Evolutionary conservation across 371 early-diverging fungal genomes (phyloP).

Genomic region (Mortierella sp.): DNA sequence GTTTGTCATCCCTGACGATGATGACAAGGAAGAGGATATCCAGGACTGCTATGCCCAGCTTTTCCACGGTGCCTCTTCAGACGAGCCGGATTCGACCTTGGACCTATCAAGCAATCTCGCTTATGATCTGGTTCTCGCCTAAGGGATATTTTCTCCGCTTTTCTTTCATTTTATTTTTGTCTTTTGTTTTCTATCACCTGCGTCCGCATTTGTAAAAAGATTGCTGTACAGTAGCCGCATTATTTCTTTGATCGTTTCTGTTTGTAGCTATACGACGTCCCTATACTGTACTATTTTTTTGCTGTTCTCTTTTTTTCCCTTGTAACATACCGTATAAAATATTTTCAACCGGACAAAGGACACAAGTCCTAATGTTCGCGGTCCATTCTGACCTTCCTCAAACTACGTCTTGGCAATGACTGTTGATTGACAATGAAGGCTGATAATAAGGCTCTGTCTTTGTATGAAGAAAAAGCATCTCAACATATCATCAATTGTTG

Average conservation of each 20-base stretch:
- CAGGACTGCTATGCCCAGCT: slow-evolving; percentile 43
- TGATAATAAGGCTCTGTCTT: no score
- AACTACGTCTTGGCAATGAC: no score
- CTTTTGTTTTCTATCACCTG: neutral
- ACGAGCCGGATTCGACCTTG: slow-evolving; percentile 16
- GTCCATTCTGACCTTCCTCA: no score
- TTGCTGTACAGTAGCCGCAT: slow-evolving; percentile 1
- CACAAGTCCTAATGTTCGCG: no score
- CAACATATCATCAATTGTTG: no score
- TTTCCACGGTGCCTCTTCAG: slow-evolving; percentile 33
- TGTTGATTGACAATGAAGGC: no score
- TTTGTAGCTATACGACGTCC: slow-evolving; percentile 23
- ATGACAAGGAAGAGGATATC: slow-evolving; percentile 30
- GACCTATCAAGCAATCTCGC: slow-evolving; percentile 33
- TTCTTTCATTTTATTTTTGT: slow-evolving; percentile 2
- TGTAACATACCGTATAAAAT: slow-evolving; percentile 10
- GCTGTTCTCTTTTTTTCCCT: slow-evolving; percentile 1
- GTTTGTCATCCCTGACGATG: slow-evolving; percentile 49
- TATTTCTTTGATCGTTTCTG: neutral
- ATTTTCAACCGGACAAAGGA: slow-evolving; percentile 5
- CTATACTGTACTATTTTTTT: slow-evolving; percentile 16
- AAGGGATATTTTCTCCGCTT: neutral
- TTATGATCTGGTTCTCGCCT: slow-evolving; percentile 21
- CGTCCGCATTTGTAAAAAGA: slow-evolving; percentile 3
- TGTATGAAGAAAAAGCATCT: no score